A percentile compares a stretch with the other conserved stretches of the same genome.
These are phyloP conservation scores for Stagonosporopsis tanaceti DNA, from an alignment of 2,329 filamentous ascomycete species.

Conservation along the genomic window DNA sequence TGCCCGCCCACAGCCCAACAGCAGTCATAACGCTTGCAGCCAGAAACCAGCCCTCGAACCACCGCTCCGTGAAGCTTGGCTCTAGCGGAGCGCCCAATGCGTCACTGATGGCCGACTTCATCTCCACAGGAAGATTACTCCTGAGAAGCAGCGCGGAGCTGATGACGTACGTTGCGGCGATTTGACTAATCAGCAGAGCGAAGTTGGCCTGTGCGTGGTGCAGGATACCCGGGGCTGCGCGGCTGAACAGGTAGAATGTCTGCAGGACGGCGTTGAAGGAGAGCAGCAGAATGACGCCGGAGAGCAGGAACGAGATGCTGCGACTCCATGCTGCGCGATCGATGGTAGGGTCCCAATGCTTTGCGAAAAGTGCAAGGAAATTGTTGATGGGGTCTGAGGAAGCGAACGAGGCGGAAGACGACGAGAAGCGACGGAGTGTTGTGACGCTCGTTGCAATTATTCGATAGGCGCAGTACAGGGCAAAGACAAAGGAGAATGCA, in stretches of 20 bases:
- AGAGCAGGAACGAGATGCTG: conserved; percentile 83
- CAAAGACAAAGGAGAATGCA: conserved; percentile 72
- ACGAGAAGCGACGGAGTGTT: conserved; percentile 67
- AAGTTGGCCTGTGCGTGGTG: conserved; percentile 79
- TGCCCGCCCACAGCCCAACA: conserved; percentile 75
- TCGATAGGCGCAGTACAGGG: conserved; percentile 84
- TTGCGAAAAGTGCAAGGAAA: conserved; percentile 78
- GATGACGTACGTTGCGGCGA: conserved; percentile 86
- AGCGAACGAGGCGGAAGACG: conserved; percentile 63
- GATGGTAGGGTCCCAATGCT: conserved; percentile 83
- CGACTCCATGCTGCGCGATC: conserved; percentile 85
- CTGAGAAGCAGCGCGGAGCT: conserved; percentile 78
- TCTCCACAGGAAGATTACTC: conserved; percentile 79
- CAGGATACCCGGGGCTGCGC: conserved; percentile 75
- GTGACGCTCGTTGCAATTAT: conserved; percentile 76
- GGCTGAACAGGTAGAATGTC: conserved; percentile 81
- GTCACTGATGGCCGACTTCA: conserved; percentile 78
- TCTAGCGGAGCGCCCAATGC: conserved; percentile 80
- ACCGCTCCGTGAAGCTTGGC: conserved; percentile 75
- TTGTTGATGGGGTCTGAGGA: conserved; percentile 85
- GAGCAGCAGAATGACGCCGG: conserved; percentile 81
- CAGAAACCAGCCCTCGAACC: conserved; percentile 91
- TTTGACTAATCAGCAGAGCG: conserved; percentile 79
- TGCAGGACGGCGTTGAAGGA: conserved; percentile 86
- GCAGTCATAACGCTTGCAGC: conserved; percentile 71